These are phyloP conservation scores for Candida caryicola DNA, from an alignment of 805 yeast species.

Conservation along the genomic window DNA sequence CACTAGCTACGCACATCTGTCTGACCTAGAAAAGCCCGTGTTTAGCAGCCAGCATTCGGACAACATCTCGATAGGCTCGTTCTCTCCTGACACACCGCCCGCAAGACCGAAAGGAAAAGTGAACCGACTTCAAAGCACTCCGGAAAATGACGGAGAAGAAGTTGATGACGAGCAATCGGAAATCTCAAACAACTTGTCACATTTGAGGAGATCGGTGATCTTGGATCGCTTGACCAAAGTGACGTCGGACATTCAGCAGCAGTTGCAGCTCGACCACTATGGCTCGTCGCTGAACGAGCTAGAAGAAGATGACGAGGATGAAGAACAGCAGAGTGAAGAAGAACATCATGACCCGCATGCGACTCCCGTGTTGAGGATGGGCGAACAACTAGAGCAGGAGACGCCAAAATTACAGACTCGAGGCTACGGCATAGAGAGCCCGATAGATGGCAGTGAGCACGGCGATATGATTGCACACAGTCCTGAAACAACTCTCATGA, in stretches of 20 bases:
- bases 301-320: slow-evolving; percentile 16
- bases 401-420: slow-evolving; percentile 1
- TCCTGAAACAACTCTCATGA: too few species aligned
- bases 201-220: slow-evolving; percentile 34
- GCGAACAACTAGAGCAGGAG: background rate
- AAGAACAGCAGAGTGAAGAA: slow-evolving; percentile 5
- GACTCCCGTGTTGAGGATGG: background rate
- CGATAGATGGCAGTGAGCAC: too few species aligned
- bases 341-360: background rate
- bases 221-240: slow-evolving; percentile 38
- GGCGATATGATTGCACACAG: too few species aligned
- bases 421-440: too few species aligned
- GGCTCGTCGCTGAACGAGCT: slow-evolving; percentile 6
- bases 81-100: slow-evolving; percentile 38
- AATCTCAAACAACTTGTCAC: slow-evolving; percentile 9
- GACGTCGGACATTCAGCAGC: slow-evolving; percentile 37
- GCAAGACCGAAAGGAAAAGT: background rate
- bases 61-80: slow-evolving; percentile 34
- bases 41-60: slow-evolving; percentile 11
- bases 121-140: background rate
- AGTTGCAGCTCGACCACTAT: slow-evolving; percentile 15
- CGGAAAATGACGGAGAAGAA: slow-evolving; percentile 5
- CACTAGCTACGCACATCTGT: background rate
- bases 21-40: slow-evolving; percentile 3
- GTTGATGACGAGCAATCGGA: slow-evolving; percentile 10